Evolutionary conservation across 73 alveolate genomes (phyloP), one percentile per base, ranked within the genome.

Genomic region (Durusdinium trenchii): DNA sequence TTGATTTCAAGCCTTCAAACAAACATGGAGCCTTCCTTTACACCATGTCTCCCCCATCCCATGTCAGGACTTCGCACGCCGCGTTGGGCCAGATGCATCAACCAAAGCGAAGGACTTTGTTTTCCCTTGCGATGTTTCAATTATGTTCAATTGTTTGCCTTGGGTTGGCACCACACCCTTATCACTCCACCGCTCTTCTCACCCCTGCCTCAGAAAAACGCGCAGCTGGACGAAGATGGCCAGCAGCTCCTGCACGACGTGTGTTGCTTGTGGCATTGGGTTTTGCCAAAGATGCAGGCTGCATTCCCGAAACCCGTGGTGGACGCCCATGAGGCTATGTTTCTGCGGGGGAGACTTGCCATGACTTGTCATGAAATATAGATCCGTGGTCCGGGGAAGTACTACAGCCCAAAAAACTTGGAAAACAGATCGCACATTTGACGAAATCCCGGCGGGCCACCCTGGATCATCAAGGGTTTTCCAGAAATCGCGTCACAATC

Each of bases 401-500:
- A 35, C 14, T 16, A 57, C 32, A 12, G 69, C 23, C 16, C 42
- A 23, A 23, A 67, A 35, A 38, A 35, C 7, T 67, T 67, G 28
- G n/a, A 67, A 23, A 67, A 57, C 23, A 57, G 32, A 12, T 16
- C 16, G 42, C 46, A 12, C n/a, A n/a, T 32, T 28, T 28, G 46
- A 20, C 81, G 43, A 67, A 67, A 67, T 28, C 38, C 38, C 38
- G 81, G 43, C 81, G 81, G 38, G 81, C n/a, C n/a, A 28, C 40
- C 5, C 38, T 2, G 6, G 5, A 43, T 76, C 40, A 45, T 76
- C 62, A 76, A 40, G 5, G 86, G 86, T 12, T 76, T 76, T 76
- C 62, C 36, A 5, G 40, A 45, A 76, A 76, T 14, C 91, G 46
- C 91, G 91, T 81, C 91, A 47, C 93, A 83, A 10, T n/a, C 50